A percentile compares a stretch with the other conserved stretches of the same genome.
Conservation (phyloP, 2,329 filamentous ascomycete species). For the Xylariaceae sp. region DNA sequence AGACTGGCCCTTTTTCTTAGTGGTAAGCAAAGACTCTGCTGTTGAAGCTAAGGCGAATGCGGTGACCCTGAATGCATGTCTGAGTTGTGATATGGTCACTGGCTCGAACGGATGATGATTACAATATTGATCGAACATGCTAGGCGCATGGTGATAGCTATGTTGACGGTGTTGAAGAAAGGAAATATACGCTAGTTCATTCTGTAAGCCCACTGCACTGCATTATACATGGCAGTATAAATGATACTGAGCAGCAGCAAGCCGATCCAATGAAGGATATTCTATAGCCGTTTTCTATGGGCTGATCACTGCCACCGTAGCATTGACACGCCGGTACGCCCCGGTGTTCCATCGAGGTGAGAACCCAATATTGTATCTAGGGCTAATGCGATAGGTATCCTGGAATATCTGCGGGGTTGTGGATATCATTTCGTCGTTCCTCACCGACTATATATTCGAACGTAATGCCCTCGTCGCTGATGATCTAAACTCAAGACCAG, state of each 20-base stretch:
- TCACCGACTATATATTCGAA: background rate
- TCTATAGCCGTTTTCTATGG: background rate
- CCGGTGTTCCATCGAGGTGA: background rate
- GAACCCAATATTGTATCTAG: background rate
- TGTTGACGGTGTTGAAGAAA: no score
- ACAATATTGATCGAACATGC: no score
- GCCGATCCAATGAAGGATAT: background rate
- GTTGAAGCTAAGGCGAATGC: no score
- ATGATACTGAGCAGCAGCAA: background rate
- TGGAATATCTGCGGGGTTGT: background rate
- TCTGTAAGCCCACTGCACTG: no score
- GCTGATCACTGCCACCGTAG: background rate
- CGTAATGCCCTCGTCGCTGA: no score
- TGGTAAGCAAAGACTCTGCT: no score
- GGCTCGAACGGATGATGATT: background rate
- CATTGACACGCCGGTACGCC: background rate
- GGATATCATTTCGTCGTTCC: background rate
- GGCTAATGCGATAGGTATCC: background rate
- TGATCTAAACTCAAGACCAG: no score
- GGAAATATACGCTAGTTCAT: no score
- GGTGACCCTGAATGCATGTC: background rate
- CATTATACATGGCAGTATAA: no score
- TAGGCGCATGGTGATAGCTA: no score
- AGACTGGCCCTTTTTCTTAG: no score
- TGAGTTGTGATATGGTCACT: background rate